These are phyloP conservation scores for Pseudoneurospora amorphoporcata DNA, from an alignment of 495 filamentous ascomycete species.

Conservation along the genomic window DNA sequence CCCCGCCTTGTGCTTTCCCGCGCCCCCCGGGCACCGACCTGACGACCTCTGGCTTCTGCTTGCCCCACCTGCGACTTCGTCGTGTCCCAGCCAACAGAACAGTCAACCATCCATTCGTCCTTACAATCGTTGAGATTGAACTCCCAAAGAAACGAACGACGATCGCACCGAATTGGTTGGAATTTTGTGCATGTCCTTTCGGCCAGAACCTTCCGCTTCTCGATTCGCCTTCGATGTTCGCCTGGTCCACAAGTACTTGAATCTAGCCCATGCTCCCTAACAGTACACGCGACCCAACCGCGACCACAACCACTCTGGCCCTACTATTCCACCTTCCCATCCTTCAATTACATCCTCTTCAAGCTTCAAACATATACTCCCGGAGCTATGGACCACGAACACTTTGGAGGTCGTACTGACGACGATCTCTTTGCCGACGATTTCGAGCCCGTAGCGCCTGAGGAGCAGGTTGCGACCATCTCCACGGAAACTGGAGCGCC, in stretches of 20 bases:
- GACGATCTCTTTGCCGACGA: slow-evolving; percentile 43
- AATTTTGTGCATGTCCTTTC: background rate
- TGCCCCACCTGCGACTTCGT: background rate
- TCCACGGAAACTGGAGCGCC: background rate
- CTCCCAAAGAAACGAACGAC: background rate
- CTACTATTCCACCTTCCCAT: background rate
- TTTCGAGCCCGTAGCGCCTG: slow-evolving; percentile 30
- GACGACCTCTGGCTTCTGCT: background rate
- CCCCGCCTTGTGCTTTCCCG: background rate
- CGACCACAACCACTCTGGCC: background rate
- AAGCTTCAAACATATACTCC: background rate
- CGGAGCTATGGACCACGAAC: slow-evolving; percentile 24
- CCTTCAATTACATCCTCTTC: background rate
- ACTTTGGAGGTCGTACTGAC: slow-evolving; percentile 41
- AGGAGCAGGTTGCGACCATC: slow-evolving; percentile 4
- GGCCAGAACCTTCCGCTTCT: background rate
- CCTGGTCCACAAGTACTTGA: background rate
- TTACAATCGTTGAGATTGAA: background rate
- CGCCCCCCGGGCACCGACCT: background rate
- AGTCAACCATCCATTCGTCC: background rate
- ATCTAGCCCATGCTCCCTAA: no score
- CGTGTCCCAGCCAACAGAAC: background rate
- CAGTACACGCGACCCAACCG: background rate
- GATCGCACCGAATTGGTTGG: background rate
- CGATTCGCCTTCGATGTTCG: background rate